Evolutionary conservation across 176 grass and related monocot species (phyloP), one percentile per base, ranked within the genome.

Genomic region (Oropetium thomaeum): DNA sequence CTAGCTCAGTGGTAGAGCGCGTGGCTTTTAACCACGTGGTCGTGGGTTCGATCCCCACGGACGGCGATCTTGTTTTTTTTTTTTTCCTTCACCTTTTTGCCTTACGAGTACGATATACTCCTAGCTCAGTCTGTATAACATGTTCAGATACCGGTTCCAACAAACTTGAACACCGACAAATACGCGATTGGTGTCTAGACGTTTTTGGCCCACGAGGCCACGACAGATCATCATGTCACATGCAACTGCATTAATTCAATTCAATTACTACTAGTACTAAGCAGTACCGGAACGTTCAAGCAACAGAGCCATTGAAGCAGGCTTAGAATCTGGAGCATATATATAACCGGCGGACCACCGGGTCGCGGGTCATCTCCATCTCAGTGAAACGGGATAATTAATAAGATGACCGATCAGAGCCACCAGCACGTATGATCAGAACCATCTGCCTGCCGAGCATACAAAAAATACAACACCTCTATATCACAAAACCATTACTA

Each of bases 11-110:
- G 68, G 85, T 87, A 83, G 68, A 87, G 85, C 85, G 62, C 85
- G 80, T 79, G 74, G 80, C 85, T 83, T 87, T 87, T 87, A 87
- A 87, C 69, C 80, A 74, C 74, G 85, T 83, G 74, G 80, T 67
- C 80, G 75, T 87, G 75, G 61, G 80, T 83, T 87, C 80, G 80
- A 87, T 79, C 85, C 80, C 74, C 85, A 87, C 80, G 79, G 80
- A 73, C 74, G 80, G 61, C 74, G 84, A 55, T 17, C n/a, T n/a
- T n/a, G n/a, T n/a, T n/a, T n/a, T n/a, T n/a, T n/a, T n/a, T n/a
- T n/a, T n/a, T n/a, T n/a, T n/a, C n/a, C n/a, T n/a, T n/a, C n/a
- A n/a, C n/a, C n/a, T n/a, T n/a, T n/a, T n/a, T n/a, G n/a, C n/a
- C n/a, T n/a, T n/a, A n/a, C n/a, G n/a, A n/a, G n/a, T n/a, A n/a